phyloP scores from a whole-genome alignment of 78 protist genomes.

The Protostelium mycophagum region DNA sequence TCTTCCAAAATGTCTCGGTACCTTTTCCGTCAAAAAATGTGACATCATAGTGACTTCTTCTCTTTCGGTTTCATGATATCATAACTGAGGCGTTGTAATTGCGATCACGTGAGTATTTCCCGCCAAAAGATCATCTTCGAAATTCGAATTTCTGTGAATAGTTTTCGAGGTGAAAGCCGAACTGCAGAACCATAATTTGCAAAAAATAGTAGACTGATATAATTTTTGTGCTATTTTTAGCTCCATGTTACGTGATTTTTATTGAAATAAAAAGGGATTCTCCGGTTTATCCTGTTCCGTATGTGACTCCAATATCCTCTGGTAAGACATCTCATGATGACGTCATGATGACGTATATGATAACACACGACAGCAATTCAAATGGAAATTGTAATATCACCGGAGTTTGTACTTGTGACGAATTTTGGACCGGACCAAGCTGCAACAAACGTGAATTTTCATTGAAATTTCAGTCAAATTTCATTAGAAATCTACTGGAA shows the following conservation, averaged over 20 bases:
- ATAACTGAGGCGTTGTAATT: too few relatives aligned
- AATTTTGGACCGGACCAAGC: background rate
- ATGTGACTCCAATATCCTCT: background rate
- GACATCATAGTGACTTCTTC: too few relatives aligned
- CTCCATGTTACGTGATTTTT: background rate
- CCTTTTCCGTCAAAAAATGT: too few relatives aligned
- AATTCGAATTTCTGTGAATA: too few relatives aligned
- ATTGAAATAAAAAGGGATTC: too few relatives aligned
- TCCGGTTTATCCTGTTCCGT: background rate
- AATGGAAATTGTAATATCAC: background rate
- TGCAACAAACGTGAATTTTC: background rate
- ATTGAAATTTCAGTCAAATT: background rate
- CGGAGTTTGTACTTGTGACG: background rate
- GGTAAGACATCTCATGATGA: background rate
- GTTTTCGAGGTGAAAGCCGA: too few relatives aligned
- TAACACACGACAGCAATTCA: background rate
- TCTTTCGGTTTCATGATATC: too few relatives aligned
- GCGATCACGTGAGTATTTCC: too few relatives aligned
- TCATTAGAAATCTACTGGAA: too few relatives aligned
- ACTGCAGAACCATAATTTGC: too few relatives aligned
- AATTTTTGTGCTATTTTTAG: background rate
- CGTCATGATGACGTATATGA: background rate
- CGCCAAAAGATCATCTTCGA: too few relatives aligned
- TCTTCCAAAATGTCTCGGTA: too few relatives aligned
- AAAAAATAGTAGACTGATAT: background rate